Percentiles rank a stretch among this genome's conserved stretches.
phyloP scores from a whole-genome alignment of 2,329 filamentous ascomycete species.

The Pleomassaria siparia region DNA sequence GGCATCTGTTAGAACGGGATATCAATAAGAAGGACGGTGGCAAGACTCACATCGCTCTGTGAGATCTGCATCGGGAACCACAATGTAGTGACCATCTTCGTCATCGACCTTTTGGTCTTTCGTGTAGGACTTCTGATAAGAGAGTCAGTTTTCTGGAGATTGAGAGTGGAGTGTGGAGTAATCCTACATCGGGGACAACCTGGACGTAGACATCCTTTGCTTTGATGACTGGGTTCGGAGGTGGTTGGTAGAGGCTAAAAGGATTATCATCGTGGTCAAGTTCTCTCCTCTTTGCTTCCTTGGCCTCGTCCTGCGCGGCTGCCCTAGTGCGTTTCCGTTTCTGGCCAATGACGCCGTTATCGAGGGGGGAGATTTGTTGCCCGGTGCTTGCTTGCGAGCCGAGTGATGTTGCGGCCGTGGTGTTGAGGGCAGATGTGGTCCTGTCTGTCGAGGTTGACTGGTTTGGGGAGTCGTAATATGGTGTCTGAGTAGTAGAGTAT shows the following conservation, averaged over 20 bases:
- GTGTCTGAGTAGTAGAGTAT: constrained; percentile 73
- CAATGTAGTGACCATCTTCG: constrained; percentile 95
- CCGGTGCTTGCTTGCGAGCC: constrained; percentile 66
- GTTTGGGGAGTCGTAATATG: constrained; percentile 66
- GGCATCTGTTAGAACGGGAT: constrained; percentile 16
- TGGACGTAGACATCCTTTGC: constrained; percentile 66
- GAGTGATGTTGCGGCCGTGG: constrained; percentile 85
- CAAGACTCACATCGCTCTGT: constrained; percentile 80
- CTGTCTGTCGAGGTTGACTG: constrained; percentile 81
- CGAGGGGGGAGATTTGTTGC: constrained; percentile 61
- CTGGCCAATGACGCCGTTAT: constrained; percentile 69
- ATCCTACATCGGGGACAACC: constrained; percentile 60
- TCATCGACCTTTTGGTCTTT: constrained; percentile 81
- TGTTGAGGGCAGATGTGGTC: constrained; percentile 77
- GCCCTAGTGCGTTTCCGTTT: constrained; percentile 89
- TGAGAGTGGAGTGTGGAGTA: background rate
- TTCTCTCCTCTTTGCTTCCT: constrained; percentile 64
- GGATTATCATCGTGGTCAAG: constrained; percentile 68
- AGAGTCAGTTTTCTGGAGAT: constrained; percentile 19
- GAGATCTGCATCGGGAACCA: constrained; percentile 80
- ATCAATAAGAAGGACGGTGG: background rate
- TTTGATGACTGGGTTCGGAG: constrained; percentile 86
- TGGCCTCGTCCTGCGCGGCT: constrained; percentile 79
- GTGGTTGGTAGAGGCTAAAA: constrained; percentile 79
- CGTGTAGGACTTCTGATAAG: constrained; percentile 47